Conservation (phyloP, 192 early-diverging fungal genomes). For the Spinellus fusiger region DNA sequence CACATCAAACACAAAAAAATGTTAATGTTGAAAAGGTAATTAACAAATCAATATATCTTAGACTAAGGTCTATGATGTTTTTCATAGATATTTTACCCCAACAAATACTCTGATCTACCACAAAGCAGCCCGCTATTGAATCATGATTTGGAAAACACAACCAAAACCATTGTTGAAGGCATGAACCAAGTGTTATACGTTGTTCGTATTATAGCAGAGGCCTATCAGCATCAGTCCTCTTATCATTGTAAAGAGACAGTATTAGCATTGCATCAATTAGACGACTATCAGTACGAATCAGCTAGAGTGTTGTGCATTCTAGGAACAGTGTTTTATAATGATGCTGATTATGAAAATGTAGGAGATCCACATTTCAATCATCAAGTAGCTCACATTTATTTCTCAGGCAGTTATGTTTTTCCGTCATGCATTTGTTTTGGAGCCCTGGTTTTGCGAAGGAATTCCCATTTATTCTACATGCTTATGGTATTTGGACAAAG, state of each 20-base stretch:
- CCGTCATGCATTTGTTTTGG: constrained; percentile 16
- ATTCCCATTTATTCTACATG: constrained; percentile 28
- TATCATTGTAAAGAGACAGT: constrained; percentile 19
- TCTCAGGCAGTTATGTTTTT: constrained; percentile 17
- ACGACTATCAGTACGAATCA: constrained; percentile 27
- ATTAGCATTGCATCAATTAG: constrained; percentile 18
- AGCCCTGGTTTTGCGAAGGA: constrained; percentile 28
- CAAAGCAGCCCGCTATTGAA: too few species aligned
- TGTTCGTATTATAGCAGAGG: constrained; percentile 11
- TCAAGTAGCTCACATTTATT: neutral
- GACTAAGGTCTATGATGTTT: too few species aligned
- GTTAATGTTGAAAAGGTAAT: too few species aligned
- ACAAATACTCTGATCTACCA: too few species aligned
- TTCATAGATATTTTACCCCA: too few species aligned
- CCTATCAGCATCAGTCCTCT: constrained; percentile 18
- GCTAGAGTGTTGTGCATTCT: constrained; percentile 17
- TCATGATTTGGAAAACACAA: neutral
- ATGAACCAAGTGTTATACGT: constrained; percentile 20
- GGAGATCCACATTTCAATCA: neutral
- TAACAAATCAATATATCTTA: too few species aligned
- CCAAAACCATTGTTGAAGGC: neutral
- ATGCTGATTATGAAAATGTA: constrained; percentile 22
- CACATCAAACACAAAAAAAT: too few species aligned
- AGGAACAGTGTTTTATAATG: constrained; percentile 26
- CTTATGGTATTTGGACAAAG: constrained; percentile 24